Evolutionary conservation across 192 early-diverging fungal genomes (phyloP), one percentile per base, ranked within the genome.

Genomic region (Kappamyces sp.): DNA sequence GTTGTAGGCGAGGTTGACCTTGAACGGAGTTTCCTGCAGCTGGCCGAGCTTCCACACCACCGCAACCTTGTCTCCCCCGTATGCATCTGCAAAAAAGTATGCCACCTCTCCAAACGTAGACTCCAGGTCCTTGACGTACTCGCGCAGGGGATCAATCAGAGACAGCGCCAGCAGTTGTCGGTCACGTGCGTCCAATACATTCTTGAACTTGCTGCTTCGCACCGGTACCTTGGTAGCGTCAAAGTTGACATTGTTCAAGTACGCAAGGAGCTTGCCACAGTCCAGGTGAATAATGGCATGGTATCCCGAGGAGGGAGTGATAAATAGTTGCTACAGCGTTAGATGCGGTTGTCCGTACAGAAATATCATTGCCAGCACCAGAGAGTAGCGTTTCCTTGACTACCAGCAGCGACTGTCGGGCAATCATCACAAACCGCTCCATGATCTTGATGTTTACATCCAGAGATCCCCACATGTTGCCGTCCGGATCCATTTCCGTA

Each of bases 291-390:
- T 76, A 10, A 97, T 51, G 33, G 81, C 73, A 68, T 86, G 82
- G 62, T 93, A 97, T 50, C 89, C 88, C 34, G 65, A 55, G 10
- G 89, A 72, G n/a, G 91, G 87, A 4, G 90, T 83, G 3, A 89
- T 72, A 74, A 94, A 97, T 10, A 93, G 52, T 58, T 82, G 73
- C 76, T 83, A 75, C n/a, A n/a, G n/a, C n/a, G n/a, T n/a, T n/a
- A 50, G 57, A 32, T 42, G 40, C 42, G 36, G 34, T 3, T 23
- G 13, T 2, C 40, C n/a, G 41, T 46, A 49, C 59, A 8, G 62
- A 40, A 43, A 64, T 37, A 64, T 47, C 63, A 10, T 47, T 60
- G 34, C 68, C 64, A 39, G 55, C 64, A 8, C 72, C 74, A 32
- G 48, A 44, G 6, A 41, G 3, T 5, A 84, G 59, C 15, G 65